Evolutionary conservation across 352 stramenopile genomes (phyloP).

Genomic region (Phytophthora cajani): DNA sequence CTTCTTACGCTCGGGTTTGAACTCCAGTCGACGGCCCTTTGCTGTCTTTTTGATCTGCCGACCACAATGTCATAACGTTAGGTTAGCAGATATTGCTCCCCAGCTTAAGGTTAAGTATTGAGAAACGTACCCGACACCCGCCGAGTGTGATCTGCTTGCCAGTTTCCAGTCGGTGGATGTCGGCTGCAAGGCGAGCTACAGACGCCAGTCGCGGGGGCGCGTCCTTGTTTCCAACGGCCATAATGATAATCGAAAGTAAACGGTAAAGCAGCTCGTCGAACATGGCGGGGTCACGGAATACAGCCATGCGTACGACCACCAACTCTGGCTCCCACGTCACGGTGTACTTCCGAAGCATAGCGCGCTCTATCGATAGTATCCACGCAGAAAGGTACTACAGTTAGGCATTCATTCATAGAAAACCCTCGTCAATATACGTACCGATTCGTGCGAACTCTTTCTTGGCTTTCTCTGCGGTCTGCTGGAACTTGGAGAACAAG

Average conservation of each 20-base stretch:
- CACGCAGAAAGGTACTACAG: conserved; percentile 4
- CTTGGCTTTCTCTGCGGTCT: conserved; percentile 55
- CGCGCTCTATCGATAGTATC: conserved; percentile 40
- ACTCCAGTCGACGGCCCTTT: conserved; percentile 42
- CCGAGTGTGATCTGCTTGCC: conserved; percentile 77
- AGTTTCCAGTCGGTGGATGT: conserved; percentile 56
- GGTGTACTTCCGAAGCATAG: conserved; percentile 56
- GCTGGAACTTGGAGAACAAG: conserved; percentile 56
- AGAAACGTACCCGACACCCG: conserved; percentile 63
- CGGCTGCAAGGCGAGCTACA: conserved; percentile 45
- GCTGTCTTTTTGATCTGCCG: conserved; percentile 40
- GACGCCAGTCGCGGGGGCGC: conserved; percentile 68
- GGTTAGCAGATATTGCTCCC: neutral
- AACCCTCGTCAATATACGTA: conserved; percentile 17
- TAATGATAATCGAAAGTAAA: conserved; percentile 62
- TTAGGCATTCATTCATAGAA: conserved; percentile 9
- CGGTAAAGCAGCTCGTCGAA: conserved; percentile 79
- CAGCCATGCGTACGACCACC: conserved; percentile 46
- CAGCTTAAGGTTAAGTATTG: neutral
- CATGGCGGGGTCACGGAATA: conserved; percentile 56
- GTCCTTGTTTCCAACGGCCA: conserved; percentile 60
- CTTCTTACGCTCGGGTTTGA: conserved; percentile 42
- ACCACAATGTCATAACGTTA: conserved; percentile 5
- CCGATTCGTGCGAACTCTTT: conserved; percentile 52
- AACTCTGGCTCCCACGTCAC: conserved; percentile 22